Evolutionary conservation across 129 eudicot species (phyloP), one percentile per base, ranked within the genome.

Genomic region (Dittrichia graveolens): DNA sequence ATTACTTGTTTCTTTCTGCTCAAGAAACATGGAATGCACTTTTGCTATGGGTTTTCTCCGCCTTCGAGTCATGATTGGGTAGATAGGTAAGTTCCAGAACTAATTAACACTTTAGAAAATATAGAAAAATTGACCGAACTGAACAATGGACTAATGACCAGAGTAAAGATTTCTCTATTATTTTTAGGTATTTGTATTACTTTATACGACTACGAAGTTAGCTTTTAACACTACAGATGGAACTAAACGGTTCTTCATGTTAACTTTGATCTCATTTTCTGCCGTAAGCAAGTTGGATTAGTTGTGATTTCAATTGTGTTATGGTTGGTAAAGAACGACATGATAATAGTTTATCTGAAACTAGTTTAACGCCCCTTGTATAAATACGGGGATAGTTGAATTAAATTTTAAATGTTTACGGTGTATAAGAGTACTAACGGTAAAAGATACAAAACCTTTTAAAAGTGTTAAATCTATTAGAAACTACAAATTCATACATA

Each of bases 1-100:
- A 14, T 78, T 62, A 59, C n/a, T 8, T 53, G 81, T 78, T 70
- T 78, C 77, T 78, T 78, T 12, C 71, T 78, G 81, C 76, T 12
- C 81, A 78, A 53, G 81, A 78, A 78, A 78, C 41, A 1, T 52
- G 13, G 9, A 71, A 18, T 43, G 7, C n/a, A 61, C 46, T 59
- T n/a, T 45, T 37, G 31, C 7, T 11, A 56, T 47, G 58, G 42
- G 49, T 69, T 59, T 47, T 69, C 13, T 18, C 37, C 35, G 38
- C 34, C 5, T 43, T 69, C 34, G 42, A 18, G 19, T 12, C 7
- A 12, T 43, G 35, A 73, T 60, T 37, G 13, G 16, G 57, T 75
- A 65, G 39, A 43, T 4, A 5, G 4, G 38, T 50, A 4, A 45
- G 42, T 73, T 73, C 4, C 31, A 24, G 45, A 14, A 59, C 60